Percentiles rank a stretch among this genome's conserved stretches.
Evolutionary conservation across 2,329 filamentous ascomycete genomes (phyloP).

Genomic region (Pyricularia sp.): DNA sequence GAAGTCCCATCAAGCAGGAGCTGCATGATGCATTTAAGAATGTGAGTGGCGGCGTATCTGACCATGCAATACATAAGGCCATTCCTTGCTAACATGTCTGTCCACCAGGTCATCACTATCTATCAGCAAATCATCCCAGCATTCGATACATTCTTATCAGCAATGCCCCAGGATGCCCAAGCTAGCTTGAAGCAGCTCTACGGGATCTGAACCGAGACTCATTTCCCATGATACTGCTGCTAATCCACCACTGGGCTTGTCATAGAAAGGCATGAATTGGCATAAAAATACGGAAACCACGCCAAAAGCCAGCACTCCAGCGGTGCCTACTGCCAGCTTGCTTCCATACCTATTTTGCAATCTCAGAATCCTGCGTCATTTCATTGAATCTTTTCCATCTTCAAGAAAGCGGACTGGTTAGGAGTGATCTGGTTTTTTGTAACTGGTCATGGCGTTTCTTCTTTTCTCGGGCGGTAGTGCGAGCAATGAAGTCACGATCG

Average conservation of each 20-base stretch:
- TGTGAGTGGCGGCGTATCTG: slow-evolving; percentile 38
- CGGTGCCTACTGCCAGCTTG: neutral
- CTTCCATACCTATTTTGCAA: neutral
- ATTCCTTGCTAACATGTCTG: slow-evolving; percentile 2
- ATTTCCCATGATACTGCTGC: neutral
- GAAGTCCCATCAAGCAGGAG: slow-evolving; percentile 52
- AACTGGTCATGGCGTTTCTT: neutral
- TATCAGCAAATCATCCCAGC: slow-evolving; percentile 53
- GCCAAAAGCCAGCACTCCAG: neutral
- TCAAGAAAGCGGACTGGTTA: neutral
- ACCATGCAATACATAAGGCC: neutral
- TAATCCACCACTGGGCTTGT: neutral
- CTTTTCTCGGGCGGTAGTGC: neutral
- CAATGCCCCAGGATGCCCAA: slow-evolving; percentile 39
- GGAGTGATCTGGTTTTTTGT: neutral
- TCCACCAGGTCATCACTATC: slow-evolving; percentile 37
- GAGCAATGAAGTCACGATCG: neutral
- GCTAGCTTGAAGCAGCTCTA: slow-evolving; percentile 40
- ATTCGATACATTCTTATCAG: slow-evolving; percentile 44
- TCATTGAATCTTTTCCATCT: neutral
- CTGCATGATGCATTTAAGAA: slow-evolving; percentile 67
- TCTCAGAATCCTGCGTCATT: neutral
- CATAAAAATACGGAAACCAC: neutral
- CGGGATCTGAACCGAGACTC: slow-evolving; percentile 22
- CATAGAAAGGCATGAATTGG: neutral